Conservation (phyloP, 192 early-diverging fungal genomes). For the Linnemannia zychae region DNA sequence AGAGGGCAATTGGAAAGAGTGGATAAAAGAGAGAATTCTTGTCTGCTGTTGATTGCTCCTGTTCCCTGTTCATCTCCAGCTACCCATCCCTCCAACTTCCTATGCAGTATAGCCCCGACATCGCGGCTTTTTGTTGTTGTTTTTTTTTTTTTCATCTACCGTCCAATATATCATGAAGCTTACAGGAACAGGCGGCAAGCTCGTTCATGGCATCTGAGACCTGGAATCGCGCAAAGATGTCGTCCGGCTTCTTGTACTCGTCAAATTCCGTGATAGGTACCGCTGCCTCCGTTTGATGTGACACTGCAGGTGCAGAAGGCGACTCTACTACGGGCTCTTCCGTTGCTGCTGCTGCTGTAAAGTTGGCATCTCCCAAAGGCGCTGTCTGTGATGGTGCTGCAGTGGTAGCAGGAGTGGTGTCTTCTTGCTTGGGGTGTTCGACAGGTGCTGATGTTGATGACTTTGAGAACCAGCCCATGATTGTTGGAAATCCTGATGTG, state of each 20-base stretch:
- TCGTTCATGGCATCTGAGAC: slow-evolving; percentile 47
- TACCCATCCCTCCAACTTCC: no score
- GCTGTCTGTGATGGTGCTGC: not conserved
- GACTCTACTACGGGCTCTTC: not conserved
- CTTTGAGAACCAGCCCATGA: slow-evolving; percentile 52
- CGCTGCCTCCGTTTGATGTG: not conserved
- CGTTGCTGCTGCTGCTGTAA: slow-evolving; percentile 1
- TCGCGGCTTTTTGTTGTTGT: no score
- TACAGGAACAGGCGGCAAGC: slow-evolving; percentile 46
- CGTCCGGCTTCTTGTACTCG: slow-evolving; percentile 43
- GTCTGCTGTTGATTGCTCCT: no score
- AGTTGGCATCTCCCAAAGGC: not conserved
- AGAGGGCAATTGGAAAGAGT: no score
- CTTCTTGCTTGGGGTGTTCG: not conserved
- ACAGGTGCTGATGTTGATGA: slow-evolving; percentile 19
- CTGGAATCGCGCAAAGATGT: slow-evolving; percentile 35
- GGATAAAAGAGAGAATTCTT: no score
- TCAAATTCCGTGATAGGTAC: slow-evolving; percentile 28
- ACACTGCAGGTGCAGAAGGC: not conserved
- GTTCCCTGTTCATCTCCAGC: no score
- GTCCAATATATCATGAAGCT: no score
- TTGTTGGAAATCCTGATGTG: slow-evolving; percentile 7
- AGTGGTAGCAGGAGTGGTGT: not conserved
- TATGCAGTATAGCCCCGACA: no score
- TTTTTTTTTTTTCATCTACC: no score